These are phyloP conservation scores for Auriculariales sp. DNA, from an alignment of 768 basidiomycete species.

Conservation along the genomic window DNA sequence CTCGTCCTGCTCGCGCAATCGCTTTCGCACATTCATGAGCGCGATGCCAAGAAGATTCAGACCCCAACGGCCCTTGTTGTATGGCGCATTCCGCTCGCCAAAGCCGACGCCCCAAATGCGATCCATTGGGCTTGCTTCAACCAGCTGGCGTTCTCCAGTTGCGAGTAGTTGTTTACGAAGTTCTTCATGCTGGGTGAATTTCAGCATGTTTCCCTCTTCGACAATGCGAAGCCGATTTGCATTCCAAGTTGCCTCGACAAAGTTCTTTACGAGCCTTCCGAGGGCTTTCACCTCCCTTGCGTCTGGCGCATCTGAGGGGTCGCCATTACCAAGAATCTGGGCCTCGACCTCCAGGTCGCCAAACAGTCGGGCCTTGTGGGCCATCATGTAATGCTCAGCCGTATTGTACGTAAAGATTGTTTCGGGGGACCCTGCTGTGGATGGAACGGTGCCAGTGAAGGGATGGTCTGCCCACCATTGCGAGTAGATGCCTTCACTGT, in stretches of 20 bases:
- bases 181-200: constrained; percentile 35
- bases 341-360: constrained; percentile 27
- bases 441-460: constrained; percentile 24
- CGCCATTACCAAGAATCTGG: constrained; percentile 23
- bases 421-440: constrained; percentile 9
- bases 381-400: constrained; percentile 55
- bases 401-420: constrained; percentile 26
- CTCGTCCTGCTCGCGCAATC: constrained; percentile 18
- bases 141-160: constrained; percentile 45
- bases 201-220: constrained; percentile 35
- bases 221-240: constrained; percentile 33
- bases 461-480: constrained; percentile 27
- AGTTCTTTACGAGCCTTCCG: constrained; percentile 25
- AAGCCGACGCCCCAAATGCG: constrained; percentile 52
- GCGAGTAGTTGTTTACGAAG: constrained; percentile 25
- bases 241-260: constrained; percentile 36
- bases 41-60: constrained; percentile 40
- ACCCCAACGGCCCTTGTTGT: constrained; percentile 32
- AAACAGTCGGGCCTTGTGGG: constrained; percentile 45
- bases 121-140: constrained; percentile 56
- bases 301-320: constrained; percentile 15
- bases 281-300: constrained; percentile 36
- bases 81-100: constrained; percentile 32
- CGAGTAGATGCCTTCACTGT: constrained; percentile 11
- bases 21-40: constrained; percentile 25